Evolutionary conservation across 2,329 filamentous ascomycete species (phyloP), one percentile per base, ranked within the genome.

Genomic region (Verticillium isaacii): DNA sequence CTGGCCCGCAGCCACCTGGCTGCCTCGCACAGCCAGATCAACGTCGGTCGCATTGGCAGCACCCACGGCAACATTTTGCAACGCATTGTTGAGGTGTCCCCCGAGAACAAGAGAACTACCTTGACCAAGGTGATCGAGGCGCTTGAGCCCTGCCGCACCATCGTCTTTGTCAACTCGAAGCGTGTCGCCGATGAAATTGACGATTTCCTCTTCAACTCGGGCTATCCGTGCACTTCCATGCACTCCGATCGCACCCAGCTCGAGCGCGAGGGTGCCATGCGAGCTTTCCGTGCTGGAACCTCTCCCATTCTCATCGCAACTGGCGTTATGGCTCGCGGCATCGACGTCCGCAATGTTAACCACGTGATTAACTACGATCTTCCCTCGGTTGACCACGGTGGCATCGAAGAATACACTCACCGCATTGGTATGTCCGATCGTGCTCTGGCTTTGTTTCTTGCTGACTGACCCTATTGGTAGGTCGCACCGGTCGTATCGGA

Each of bases 331-430:
- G 91, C 92, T 70, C 92, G 95, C 68, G 95, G 95, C 7, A 88
- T 97, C 37, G 93, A 98, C 68, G 89, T 97, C 39, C 86, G 86
- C 62, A 92, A 95, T 66, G 89, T 98, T 6, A 87, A 89, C 79
- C 92, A 97, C 66, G 90, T 99, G 63, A 89, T 99, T 82, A 98
- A 99, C 77, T 98, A 88, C 68, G 93, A 98, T 64, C 80, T 98
- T 1, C 94, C 94, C 0, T 87, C 82, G 5, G 77, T 81, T 54
- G 80, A 86, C 1, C 84, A 94, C 68, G 93, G 92, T n/a, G 94
- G 93, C 2, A 96, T 97, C 61, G 88, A 91, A 57, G 95, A 98
- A 73, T 99, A 98, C 69, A 88, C 90, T 32, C 95, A 99, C 72
- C 92, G 95, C 14, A 98, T 98, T 72, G 95, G 90, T 92, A 85